Evolutionary conservation across 257 asterid genomes (phyloP).

Genomic region (Eucommia ulmoides): DNA sequence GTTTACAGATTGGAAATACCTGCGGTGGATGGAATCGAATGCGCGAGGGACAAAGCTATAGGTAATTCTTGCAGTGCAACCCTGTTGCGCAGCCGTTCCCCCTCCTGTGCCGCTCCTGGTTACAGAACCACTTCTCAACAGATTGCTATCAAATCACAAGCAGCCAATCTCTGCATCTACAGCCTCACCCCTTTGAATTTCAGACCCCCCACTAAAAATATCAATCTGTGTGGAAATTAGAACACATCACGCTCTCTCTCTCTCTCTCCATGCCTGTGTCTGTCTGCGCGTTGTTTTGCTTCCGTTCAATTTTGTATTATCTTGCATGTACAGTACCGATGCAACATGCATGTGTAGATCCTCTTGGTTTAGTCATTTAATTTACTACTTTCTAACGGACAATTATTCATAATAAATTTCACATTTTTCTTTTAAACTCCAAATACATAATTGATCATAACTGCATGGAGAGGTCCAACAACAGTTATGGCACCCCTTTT

Average conservation of each 20-base stretch:
- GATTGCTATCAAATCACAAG: slow-evolving; percentile 51
- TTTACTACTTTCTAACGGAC: no score
- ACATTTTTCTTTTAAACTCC: no score
- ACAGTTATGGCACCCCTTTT: no score
- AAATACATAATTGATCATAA: no score
- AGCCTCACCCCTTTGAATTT: slow-evolving; percentile 47
- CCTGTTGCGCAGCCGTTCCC: slow-evolving; percentile 24
- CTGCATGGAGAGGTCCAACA: no score
- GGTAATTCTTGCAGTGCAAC: slow-evolving; percentile 59
- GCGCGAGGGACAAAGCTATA: slow-evolving; percentile 65
- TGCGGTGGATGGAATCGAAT: slow-evolving; percentile 73
- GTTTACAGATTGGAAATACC: slow-evolving; percentile 71
- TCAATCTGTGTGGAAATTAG: slow-evolving; percentile 46
- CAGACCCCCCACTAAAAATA: slow-evolving; percentile 55
- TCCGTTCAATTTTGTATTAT: no score
- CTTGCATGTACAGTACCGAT: no score
- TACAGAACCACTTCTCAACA: slow-evolving; percentile 51
- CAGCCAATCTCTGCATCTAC: slow-evolving; percentile 61
- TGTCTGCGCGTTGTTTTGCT: no score
- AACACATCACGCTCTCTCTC: not conserved
- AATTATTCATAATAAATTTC: no score
- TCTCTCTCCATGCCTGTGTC: not conserved
- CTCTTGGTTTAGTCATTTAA: no score
- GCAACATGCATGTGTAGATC: no score
- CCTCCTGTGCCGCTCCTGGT: slow-evolving; percentile 44